A percentile compares a stretch with the other conserved stretches of the same genome.
Conservation (phyloP, 192 early-diverging fungal species). For the Coemansia sp. region DNA sequence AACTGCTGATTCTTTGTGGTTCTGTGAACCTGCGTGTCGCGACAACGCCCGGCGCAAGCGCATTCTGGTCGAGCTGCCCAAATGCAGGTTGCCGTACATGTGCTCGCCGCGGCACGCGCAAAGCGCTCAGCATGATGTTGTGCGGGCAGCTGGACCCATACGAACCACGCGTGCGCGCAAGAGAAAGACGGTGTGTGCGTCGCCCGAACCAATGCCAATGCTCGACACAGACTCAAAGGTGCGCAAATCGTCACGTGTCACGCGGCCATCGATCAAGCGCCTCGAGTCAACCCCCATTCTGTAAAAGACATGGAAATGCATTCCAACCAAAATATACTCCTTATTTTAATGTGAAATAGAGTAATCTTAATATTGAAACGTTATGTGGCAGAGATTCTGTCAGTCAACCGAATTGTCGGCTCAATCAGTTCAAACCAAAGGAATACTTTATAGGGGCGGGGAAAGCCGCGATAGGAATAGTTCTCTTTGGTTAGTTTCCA, state of each 20-base stretch:
- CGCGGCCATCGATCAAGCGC: constrained; percentile 47
- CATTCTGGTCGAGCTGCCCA: constrained; percentile 53
- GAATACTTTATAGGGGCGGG: too few relatives aligned
- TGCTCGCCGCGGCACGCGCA: constrained; percentile 43
- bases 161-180: constrained; percentile 29
- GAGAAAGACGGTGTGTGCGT: constrained; percentile 21
- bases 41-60: constrained; percentile 43
- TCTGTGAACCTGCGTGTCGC: constrained; percentile 44
- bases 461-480: too few relatives aligned
- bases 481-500: too few relatives aligned
- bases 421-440: too few relatives aligned
- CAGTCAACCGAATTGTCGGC: too few relatives aligned
- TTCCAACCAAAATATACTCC: too few relatives aligned
- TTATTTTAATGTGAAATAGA: constrained; percentile 6
- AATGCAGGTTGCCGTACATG: constrained; percentile 52
- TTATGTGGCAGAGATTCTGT: too few relatives aligned
- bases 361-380: background rate
- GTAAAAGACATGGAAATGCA: too few relatives aligned
- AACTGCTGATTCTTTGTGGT: constrained; percentile 24
- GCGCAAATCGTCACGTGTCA: constrained; percentile 50
- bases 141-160: constrained; percentile 2
- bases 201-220: constrained; percentile 14
- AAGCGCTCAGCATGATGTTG: background rate
- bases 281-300: constrained; percentile 1
- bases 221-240: constrained; percentile 18